These are phyloP conservation scores for Candida succiphila DNA, from an alignment of 805 yeast genomes.

Conservation along the genomic window DNA sequence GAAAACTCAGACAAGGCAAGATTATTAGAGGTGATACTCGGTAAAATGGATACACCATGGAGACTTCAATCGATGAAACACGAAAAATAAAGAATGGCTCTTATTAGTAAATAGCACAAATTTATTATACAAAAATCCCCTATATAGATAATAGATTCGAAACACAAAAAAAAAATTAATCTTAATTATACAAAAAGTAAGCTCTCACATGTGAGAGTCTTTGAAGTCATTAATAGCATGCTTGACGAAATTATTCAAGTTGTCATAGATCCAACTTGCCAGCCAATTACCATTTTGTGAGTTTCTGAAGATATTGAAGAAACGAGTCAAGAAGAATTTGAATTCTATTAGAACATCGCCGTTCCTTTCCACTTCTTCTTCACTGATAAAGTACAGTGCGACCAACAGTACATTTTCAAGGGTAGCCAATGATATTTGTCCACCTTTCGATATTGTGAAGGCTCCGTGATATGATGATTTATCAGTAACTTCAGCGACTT, in stretches of 20 bases:
- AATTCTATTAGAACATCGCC: constrained; percentile 16
- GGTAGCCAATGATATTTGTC: neutral
- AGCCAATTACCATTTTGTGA: neutral
- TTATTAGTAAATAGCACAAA: neutral
- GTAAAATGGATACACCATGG: constrained; percentile 53
- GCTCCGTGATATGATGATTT: neutral
- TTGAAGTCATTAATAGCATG: constrained; percentile 21
- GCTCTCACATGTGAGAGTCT: constrained; percentile 17
- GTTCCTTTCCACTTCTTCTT: constrained; percentile 6
- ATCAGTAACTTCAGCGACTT: neutral
- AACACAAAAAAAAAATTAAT: neutral
- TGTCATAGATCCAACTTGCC: constrained; percentile 11
- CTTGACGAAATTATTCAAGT: constrained; percentile 20
- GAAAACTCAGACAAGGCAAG: constrained; percentile 32
- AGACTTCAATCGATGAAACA: constrained; percentile 23
- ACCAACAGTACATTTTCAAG: constrained; percentile 1
- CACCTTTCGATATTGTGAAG: neutral
- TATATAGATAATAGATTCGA: neutral
- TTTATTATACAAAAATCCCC: too few relatives aligned
- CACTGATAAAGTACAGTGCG: constrained; percentile 2
- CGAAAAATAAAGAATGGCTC: neutral
- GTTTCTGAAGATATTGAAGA: neutral
- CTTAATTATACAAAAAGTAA: neutral
- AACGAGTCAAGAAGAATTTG: constrained; percentile 16
- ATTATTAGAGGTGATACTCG: constrained; percentile 47